Percentiles rank a stretch among this genome's conserved stretches.
phyloP scores from a whole-genome alignment of 2,329 filamentous ascomycete genomes.

The Apiospora marii region DNA sequence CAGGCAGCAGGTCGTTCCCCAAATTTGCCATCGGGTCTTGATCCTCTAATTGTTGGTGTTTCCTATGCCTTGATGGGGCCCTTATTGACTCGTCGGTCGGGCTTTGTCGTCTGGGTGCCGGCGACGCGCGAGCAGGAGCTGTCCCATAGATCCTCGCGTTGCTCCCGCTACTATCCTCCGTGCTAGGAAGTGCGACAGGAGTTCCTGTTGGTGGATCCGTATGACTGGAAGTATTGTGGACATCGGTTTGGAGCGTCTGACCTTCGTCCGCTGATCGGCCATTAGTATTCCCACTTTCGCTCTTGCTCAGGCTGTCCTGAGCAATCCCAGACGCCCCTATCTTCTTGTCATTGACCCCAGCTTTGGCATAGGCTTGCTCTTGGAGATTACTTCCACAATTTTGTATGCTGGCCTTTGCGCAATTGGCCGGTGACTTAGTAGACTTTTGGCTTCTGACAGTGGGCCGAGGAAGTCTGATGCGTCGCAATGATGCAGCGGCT shows the following conservation, averaged over 20 bases:
- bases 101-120: neutral
- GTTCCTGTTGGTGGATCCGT: constrained; percentile 5
- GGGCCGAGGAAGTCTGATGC: neutral
- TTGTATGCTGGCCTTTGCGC: neutral
- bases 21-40: neutral
- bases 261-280: too few relatives aligned
- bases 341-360: neutral
- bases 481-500: neutral
- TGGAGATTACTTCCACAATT: too few relatives aligned
- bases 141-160: constrained; percentile 7
- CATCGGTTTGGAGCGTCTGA: constrained; percentile 7
- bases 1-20: neutral
- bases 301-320: neutral
- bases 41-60: constrained; percentile 6
- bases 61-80: neutral
- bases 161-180: constrained; percentile 1
- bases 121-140: neutral
- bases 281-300: neutral
- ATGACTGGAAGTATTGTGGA: constrained; percentile 1
- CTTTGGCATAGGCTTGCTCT: neutral
- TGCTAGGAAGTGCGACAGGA: constrained; percentile 2
- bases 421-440: neutral
- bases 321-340: neutral
- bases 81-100: neutral
- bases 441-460: too few relatives aligned